Evolutionary conservation across 2,329 filamentous ascomycete genomes (phyloP), one percentile per base, ranked within the genome.

Genomic region (Fusarium concolor): DNA sequence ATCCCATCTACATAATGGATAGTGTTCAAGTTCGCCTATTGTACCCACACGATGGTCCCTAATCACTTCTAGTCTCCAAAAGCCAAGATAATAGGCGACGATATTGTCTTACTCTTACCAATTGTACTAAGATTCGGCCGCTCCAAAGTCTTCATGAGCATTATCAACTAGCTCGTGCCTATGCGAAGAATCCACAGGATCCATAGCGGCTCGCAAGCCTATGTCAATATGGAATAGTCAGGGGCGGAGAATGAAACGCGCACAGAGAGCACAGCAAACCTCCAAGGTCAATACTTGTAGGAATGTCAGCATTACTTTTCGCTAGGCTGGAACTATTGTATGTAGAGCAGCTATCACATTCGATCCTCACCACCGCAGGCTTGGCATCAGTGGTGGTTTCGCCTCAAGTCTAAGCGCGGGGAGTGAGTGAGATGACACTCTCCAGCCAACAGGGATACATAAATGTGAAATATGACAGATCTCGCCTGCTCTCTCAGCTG

Each of bases 371-470:
- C 24, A 22, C 24, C 15, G 20, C 11, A 24, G 20, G 20, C 52
- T 50, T 38, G 24, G 18, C 43, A 50, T 29, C 20, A 17, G 26
- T 26, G 46, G 35, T 41, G 28, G 58, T 47, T 61, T 56, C 54
- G 60, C 58, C 65, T 62, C 31, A 55, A 55, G 46, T 53, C 42
- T 68, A 52, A 64, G 44, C 51, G 52, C 29, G 37, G 17, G 38
- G 26, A 44, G 38, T 31, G 20, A 43, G 37, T 47, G 24, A 45
- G 20, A 17, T 55, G 52, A 38, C 54, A 50, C 26, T 49, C 10
- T 37, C 42, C 28, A 50, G 12, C 37, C 41, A 39, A 29, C 65
- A 55, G 24, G 64, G 50, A 53, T 45, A 29, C 5, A 17, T 17
- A 35, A 35, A 35, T 35, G 17, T 35, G 33, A 35, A 44, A 42